These are phyloP conservation scores for Cicer chorassanicum DNA, from an alignment of 306 rosid genomes.

Conservation along the genomic window DNA sequence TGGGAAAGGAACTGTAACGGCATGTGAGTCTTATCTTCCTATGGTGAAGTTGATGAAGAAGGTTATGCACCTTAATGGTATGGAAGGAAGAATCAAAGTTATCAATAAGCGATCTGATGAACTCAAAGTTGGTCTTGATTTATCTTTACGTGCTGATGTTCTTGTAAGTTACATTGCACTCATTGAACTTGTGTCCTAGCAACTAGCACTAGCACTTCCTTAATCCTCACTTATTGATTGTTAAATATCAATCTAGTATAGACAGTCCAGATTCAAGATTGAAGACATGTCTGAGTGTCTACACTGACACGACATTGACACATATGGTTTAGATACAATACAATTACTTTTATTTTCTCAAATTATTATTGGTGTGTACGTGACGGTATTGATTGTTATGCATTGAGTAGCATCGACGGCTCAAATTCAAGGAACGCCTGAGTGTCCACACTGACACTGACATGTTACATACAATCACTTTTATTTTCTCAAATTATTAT, in stretches of 20 bases:
- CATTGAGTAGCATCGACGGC: too few species aligned
- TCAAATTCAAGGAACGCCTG: too few species aligned
- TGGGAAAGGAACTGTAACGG: constrained; percentile 64
- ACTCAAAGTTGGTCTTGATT: constrained; percentile 67
- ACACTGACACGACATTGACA: too few species aligned
- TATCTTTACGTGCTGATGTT: constrained; percentile 71
- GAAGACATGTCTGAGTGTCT: too few species aligned
- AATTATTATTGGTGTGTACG: too few species aligned
- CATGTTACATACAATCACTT: too few species aligned
- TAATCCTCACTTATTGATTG: not conserved
- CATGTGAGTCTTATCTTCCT: constrained; percentile 97
- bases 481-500: too few species aligned
- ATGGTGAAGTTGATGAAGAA: constrained; percentile 92
- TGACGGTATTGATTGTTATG: too few species aligned
- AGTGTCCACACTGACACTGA: too few species aligned
- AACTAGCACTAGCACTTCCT: not conserved
- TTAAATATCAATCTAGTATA: not conserved
- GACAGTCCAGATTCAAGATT: too few species aligned
- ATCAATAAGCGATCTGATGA: constrained; percentile 93
- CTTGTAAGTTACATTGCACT: constrained; percentile 61
- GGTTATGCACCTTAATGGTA: constrained; percentile 66
- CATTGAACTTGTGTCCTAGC: not conserved
- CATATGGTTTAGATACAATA: too few species aligned
- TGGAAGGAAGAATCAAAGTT: constrained; percentile 66
- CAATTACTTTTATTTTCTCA: too few species aligned